phyloP scores from a whole-genome alignment of 2,329 filamentous ascomycete genomes.

The Ascochyta koolunga region DNA sequence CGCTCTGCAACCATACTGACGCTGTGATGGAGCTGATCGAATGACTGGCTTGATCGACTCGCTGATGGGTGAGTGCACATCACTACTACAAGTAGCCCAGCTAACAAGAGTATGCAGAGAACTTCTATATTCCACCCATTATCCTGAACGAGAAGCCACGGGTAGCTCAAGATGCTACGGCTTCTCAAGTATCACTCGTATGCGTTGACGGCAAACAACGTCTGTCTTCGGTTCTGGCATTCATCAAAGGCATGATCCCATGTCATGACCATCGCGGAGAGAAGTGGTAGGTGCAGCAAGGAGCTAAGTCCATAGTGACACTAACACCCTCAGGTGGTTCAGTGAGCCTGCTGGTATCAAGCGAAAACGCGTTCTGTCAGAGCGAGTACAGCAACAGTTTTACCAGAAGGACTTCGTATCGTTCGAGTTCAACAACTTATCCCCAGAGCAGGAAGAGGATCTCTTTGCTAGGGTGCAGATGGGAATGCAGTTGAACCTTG shows the following conservation, averaged over 20 bases:
- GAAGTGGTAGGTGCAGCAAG: slow-evolving; percentile 49
- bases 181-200: slow-evolving; percentile 33
- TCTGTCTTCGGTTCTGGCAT: slow-evolving; percentile 53
- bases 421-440: slow-evolving; percentile 52
- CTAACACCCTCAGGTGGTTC: slow-evolving; percentile 35
- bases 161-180: slow-evolving; percentile 14
- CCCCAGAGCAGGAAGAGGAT: slow-evolving; percentile 53
- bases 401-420: slow-evolving; percentile 50
- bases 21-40: slow-evolving; percentile 26
- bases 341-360: slow-evolving; percentile 14
- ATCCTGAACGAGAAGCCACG: slow-evolving; percentile 51
- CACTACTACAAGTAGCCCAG: background rate
- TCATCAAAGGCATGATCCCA: slow-evolving; percentile 53
- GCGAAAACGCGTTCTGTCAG: slow-evolving; percentile 44
- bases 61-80: slow-evolving; percentile 35
- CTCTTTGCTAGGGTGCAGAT: slow-evolving; percentile 57
- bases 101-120: slow-evolving; percentile 29
- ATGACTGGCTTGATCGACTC: slow-evolving; percentile 46
- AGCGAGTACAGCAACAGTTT: slow-evolving; percentile 47
- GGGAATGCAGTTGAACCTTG: slow-evolving; percentile 52
- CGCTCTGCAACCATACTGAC: background rate
- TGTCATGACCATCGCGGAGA: slow-evolving; percentile 50
- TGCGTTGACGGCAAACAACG: slow-evolving; percentile 59
- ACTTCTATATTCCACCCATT: slow-evolving; percentile 55
- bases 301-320: background rate